Evolutionary conservation across 805 yeast genomes (phyloP), one percentile per base, ranked within the genome.

Genomic region (Cyberlindnera nakhonratchasimensis): DNA sequence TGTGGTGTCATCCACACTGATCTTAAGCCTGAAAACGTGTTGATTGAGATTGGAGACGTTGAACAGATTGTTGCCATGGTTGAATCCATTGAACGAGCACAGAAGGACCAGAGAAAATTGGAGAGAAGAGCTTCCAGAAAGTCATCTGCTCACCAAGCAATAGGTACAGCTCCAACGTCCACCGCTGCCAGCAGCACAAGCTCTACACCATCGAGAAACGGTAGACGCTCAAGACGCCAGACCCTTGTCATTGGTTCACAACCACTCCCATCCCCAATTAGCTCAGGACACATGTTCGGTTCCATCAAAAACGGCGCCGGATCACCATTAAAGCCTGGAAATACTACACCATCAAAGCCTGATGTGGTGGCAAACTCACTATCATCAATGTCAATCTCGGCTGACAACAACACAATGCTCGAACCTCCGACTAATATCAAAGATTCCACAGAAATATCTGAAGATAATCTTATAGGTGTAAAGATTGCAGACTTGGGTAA

Each of bases 401-500:
- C 62, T 13, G 63, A 62, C 2, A 58, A 57, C 29, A 52, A 58
- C 52, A 34, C 42, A 17, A 47, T 47, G 18, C 40, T 42, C 13
- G 29, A n/a, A 26, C 17, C 24, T 32, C 16, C 23, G 37, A 14
- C 14, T 22, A 20, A 22, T 22, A 13, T 16, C 12, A 18, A 13
- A 19, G 32, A 17, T 16, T 7, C 6, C n/a, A 14, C 14, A 4
- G 25, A 18, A 6, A 14, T 23, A 9, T 50, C 13, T 17, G 38
- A 25, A 19, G 47, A 43, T 21, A 83, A 83, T 49, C 58, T 80
- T 12, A 79, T 88, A 32, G 76, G 80, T 22, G 84, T 91, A 30
- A 91, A 91, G 62, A 82, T 93, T 48, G 98, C 96, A 2, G 99
- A 91, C 62, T 66, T 81, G 51, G 88, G 88, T 24, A 81, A 81